Evolutionary conservation across 352 stramenopile genomes (phyloP), one percentile per base, ranked within the genome.

Genomic region (Phytophthora fragariaefolia): DNA sequence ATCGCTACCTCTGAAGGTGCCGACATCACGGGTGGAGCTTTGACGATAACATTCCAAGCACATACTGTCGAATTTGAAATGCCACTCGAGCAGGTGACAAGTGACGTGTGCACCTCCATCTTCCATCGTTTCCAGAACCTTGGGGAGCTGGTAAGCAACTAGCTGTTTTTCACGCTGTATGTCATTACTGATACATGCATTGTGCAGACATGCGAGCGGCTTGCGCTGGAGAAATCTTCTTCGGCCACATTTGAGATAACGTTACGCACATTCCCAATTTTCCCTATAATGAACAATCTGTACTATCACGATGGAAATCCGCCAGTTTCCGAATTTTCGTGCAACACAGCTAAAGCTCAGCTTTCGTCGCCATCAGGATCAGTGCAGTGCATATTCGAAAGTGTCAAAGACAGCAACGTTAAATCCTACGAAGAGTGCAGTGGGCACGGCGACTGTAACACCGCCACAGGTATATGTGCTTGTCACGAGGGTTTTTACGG

Each of bases 271-370:
- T 92, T 94, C 56, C 86, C 85, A 1, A 64, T 76, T 6, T 87
- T 90, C 63, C 86, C 83, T 10, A 74, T 91, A 63, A 92, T 92
- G 83, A 92, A 92, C 66, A 92, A 94, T 50, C 65, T 92, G 32
- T 90, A 85, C 56, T 61, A 73, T 40, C 86, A 92, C 70, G 66
- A 84, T 17, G 86, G 83, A 22, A 87, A 92, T 40, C 83, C 83
- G 5, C 60, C 58, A 3, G 53, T 62, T 17, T 80, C 53, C 15
- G 83, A 86, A 6, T 92, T 93, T 30, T 80, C 70, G 66, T 93
- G 85, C 47, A 80, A 91, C 32, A 20, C 76, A 28, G 70, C 62
- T n/a, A 74, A 69, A 43, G 51, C 72, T 48, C 74, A 69, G 28
- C 58, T 71, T 7, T 53, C 69, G 3, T 52, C 66, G 5, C 45